Percentiles rank a stretch among this genome's conserved stretches.
These are phyloP conservation scores for Globisporangium cederbergense DNA, from an alignment of 352 stramenopile species.

Conservation along the genomic window DNA sequence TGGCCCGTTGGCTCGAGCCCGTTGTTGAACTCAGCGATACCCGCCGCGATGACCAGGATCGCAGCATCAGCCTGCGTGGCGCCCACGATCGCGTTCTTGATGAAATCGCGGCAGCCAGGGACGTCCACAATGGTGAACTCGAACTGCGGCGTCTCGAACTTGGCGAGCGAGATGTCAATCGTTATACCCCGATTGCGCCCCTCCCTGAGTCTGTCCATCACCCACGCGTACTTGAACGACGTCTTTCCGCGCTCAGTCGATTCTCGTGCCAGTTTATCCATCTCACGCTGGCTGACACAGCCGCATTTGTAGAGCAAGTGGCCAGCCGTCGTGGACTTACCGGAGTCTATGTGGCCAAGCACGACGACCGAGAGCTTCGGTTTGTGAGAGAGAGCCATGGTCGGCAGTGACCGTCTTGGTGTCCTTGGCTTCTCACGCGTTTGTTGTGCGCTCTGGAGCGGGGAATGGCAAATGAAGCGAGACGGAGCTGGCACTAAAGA, in stretches of 20 bases:
- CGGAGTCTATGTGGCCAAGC: constrained; percentile 96
- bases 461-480: background rate
- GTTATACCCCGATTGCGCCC: constrained; percentile 91
- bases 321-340: constrained; percentile 98
- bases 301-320: constrained; percentile 99
- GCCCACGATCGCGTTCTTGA: constrained; percentile 99
- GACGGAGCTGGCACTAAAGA: background rate
- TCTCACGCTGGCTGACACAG: constrained; percentile 97
- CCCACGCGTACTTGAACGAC: constrained; percentile 99
- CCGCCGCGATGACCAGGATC: constrained; percentile 93
- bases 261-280: constrained; percentile 99
- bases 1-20: constrained; percentile 95
- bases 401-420: background rate
- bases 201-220: constrained; percentile 98
- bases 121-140: constrained; percentile 98
- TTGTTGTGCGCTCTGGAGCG: constrained; percentile 19
- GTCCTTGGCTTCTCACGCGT: background rate
- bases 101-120: constrained; percentile 97
- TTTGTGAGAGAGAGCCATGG: constrained; percentile 48
- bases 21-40: constrained; percentile 91
- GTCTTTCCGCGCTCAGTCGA: constrained; percentile 95
- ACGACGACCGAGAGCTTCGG: constrained; percentile 92
- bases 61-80: constrained; percentile 97
- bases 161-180: constrained; percentile 97
- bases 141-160: constrained; percentile 97